Base-by-base conservation (phyloP, 2,329 filamentous ascomycete species). In the Trichoderma simmonsii region DNA sequence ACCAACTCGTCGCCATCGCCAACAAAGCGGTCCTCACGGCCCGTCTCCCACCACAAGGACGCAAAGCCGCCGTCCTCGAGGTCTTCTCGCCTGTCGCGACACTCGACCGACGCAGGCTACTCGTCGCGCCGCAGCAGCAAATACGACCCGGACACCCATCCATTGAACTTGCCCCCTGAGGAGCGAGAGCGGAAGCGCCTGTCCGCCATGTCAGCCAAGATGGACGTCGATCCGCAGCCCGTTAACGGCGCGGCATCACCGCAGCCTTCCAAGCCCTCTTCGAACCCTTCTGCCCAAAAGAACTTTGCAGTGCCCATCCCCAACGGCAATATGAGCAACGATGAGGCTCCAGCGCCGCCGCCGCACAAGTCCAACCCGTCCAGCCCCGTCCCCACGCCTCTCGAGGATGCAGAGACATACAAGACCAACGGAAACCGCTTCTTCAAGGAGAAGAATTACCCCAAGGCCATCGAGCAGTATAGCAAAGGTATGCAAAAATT, bases 391-490 rank as follows among this genome's bases (percentile, higher is more conserved):
- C 83, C 86, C 59, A 86, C 83, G 43, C 81, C 85, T 28, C 82
- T 83, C 56, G 92, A 95, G 69, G 93, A 98, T 79, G 94, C 95
- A 30, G 96, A 99, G 83, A 87, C 90, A 14, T 97, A 92, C 88
- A 99, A 99, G 86, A 89, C 93, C 77, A 90, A 93, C 2, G 96
- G 96, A 72, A 99, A 99, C 85, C 96, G 96, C 79, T 95, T 93
- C 79, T 99, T 98, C 88, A 98, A 98, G 85, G 93, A 95, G 75
- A 93, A 92, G 80, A 93, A 98, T 79, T 99, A 95, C 81, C 84
- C 87, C 73, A 92, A 92, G 79, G 95, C 96, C 28, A 95, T 98
- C 80, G 89, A 93, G 76, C 94, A 98, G 82, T 99, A 98, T 82
- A 93, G 93, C 76, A 97, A 97, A 89, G 95, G 95, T 97, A 86